Conservation (phyloP, 2,329 filamentous ascomycete genomes). For the Dactylellina parvicollis region DNA sequence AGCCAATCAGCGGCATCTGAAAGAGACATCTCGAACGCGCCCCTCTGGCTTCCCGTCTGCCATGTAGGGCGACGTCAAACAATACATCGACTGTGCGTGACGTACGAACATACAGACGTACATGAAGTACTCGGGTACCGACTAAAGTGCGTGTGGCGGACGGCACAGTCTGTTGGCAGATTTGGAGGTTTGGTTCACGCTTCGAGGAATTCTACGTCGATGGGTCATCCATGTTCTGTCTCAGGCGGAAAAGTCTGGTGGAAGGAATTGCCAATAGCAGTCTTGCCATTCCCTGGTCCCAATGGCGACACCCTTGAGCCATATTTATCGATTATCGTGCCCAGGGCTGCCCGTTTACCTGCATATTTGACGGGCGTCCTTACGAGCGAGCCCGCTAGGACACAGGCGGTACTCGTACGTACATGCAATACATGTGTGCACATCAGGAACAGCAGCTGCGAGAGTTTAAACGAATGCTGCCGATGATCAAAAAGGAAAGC, state of each 20-base stretch:
- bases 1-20: constrained; percentile 21
- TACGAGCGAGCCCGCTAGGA: too few relatives aligned
- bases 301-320: background rate
- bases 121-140: too few relatives aligned
- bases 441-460: constrained; percentile 38
- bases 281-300: background rate
- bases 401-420: background rate
- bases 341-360: background rate
- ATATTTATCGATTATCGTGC: background rate
- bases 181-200: background rate
- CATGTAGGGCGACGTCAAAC: too few relatives aligned
- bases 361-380: too few relatives aligned
- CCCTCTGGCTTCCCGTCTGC: background rate
- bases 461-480: constrained; percentile 1
- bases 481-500: constrained; percentile 21
- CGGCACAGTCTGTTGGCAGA: too few relatives aligned
- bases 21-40: background rate
- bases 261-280: background rate
- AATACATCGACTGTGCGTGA: too few relatives aligned
- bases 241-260: constrained; percentile 2
- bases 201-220: background rate
- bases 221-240: constrained; percentile 8
- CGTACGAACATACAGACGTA: too few relatives aligned
- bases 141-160: too few relatives aligned
- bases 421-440: background rate